Percentiles rank a stretch among this genome's conserved stretches.
Conservation (phyloP, 2,329 filamentous ascomycete genomes). For the Herpotrichia juniperi region DNA sequence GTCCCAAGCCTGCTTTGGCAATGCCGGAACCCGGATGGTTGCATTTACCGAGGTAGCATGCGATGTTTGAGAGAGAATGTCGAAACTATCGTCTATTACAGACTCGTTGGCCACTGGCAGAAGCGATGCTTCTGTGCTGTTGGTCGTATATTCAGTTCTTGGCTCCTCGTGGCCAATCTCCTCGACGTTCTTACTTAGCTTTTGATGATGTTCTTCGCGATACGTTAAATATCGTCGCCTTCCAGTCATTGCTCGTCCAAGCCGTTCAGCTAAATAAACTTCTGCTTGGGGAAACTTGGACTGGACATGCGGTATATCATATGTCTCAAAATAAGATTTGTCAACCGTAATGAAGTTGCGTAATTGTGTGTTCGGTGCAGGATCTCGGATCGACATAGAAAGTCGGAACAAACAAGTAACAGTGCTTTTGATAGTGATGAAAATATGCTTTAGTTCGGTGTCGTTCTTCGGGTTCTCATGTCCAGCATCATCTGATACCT, state of each 20-base stretch:
- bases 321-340: slow-evolving; percentile 29
- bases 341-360: slow-evolving; percentile 28
- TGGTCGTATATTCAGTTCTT: slow-evolving; percentile 21
- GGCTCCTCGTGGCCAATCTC: slow-evolving; percentile 23
- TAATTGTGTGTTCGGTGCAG: slow-evolving; percentile 36
- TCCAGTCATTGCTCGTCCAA: slow-evolving; percentile 38
- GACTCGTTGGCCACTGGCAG: slow-evolving; percentile 11
- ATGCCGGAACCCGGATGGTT: slow-evolving; percentile 25
- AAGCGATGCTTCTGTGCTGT: slow-evolving; percentile 25
- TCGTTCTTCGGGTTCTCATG: not conserved
- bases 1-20: not conserved
- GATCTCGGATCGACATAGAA: slow-evolving; percentile 40
- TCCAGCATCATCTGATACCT: not conserved
- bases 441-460: slow-evolving; percentile 32
- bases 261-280: slow-evolving; percentile 22
- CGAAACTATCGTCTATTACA: slow-evolving; percentile 19
- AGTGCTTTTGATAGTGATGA: slow-evolving; percentile 21
- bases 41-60: slow-evolving; percentile 29
- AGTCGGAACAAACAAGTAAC: slow-evolving; percentile 40
- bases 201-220: slow-evolving; percentile 37
- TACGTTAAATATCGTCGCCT: slow-evolving; percentile 42
- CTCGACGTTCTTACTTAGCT: slow-evolving; percentile 29
- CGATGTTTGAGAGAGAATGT: slow-evolving; percentile 31
- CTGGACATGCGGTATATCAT: slow-evolving; percentile 32
- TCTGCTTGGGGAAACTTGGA: slow-evolving; percentile 27